Evolutionary conservation across 1,284 basidiomycete species (phyloP).

Genomic region (Kalmanozyma brasiliensis): DNA sequence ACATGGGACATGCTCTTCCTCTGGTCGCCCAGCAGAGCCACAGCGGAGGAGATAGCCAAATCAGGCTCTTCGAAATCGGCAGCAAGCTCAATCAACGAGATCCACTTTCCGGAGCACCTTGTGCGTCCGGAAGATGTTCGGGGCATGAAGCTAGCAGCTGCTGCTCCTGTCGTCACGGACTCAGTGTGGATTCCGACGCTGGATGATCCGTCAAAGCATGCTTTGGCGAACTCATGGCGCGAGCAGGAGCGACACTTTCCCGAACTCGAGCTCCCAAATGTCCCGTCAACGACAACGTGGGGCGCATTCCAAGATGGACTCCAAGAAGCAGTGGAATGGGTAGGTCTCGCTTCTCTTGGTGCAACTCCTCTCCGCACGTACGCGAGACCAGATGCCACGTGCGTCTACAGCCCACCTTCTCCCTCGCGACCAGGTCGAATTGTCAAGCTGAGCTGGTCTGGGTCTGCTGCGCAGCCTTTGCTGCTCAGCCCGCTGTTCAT

Average conservation of each 20-base stretch:
- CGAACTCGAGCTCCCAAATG: constrained; percentile 17
- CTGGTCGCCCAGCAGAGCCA: constrained; percentile 28
- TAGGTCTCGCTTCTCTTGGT: constrained; percentile 26
- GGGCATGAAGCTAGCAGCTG: constrained; percentile 3
- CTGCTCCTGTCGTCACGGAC: constrained; percentile 6
- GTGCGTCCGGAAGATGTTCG: constrained; percentile 19
- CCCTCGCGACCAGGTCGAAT: constrained; percentile 14
- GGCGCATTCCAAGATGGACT: constrained; percentile 15
- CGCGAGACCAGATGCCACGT: constrained; percentile 15
- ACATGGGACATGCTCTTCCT: constrained; percentile 51
- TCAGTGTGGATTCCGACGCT: constrained; percentile 43
- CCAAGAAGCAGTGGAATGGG: constrained; percentile 45
- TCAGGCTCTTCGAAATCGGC: background rate
- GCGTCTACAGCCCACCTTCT: constrained; percentile 34
- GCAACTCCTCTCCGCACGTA: constrained; percentile 25
- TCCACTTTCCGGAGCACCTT: constrained; percentile 37
- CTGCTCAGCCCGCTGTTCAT: constrained; percentile 35
- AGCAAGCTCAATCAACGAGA: constrained; percentile 10
- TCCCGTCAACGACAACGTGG: constrained; percentile 14
- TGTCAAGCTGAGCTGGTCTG: constrained; percentile 26
- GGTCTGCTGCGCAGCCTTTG: background rate
- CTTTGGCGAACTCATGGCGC: constrained; percentile 9
- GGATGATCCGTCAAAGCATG: constrained; percentile 4
- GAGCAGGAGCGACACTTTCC: constrained; percentile 17
- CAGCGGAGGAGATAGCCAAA: constrained; percentile 4